phyloP scores from a whole-genome alignment of 805 yeast species.

The Myxozyma udenii region DNA sequence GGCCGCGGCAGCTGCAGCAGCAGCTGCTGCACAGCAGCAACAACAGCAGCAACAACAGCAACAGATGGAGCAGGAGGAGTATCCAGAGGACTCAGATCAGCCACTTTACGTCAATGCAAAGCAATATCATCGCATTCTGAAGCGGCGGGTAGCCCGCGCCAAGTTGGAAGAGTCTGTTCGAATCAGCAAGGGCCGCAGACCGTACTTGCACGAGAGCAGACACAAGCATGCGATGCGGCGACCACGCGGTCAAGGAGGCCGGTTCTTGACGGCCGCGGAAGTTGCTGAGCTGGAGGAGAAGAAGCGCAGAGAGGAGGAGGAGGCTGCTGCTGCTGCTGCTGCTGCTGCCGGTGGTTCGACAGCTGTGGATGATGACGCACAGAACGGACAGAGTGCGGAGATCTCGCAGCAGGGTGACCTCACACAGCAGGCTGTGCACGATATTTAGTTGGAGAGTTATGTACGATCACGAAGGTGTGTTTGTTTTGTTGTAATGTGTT shows the following conservation, averaged over 20 bases:
- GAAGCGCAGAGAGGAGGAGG: conserved; percentile 45
- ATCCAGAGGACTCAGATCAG: conserved; percentile 53
- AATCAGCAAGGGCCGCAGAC: conserved; percentile 68
- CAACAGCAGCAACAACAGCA: conserved; percentile 10
- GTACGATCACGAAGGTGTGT: too few species aligned
- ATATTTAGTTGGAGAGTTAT: too few species aligned
- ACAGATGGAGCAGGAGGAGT: conserved; percentile 5
- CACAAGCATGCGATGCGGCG: conserved; percentile 99
- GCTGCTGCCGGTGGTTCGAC: too few species aligned
- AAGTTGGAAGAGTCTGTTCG: conserved; percentile 76
- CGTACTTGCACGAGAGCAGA: conserved; percentile 92
- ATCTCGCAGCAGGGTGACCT: too few species aligned
- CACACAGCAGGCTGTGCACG: too few species aligned
- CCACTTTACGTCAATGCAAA: conserved; percentile 98
- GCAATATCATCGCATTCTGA: conserved; percentile 91
- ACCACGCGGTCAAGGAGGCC: conserved; percentile 98
- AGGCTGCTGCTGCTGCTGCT: too few species aligned
- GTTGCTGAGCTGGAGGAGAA: conserved; percentile 46
- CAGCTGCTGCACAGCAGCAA: conserved; percentile 5
- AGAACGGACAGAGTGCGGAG: too few species aligned
- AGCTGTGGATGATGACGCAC: too few species aligned
- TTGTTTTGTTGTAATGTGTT: too few species aligned
- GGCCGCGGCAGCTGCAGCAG: conserved; percentile 1
- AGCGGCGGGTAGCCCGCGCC: conserved; percentile 90
- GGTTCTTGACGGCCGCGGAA: conserved; percentile 91